These are phyloP conservation scores for Penicilliopsis zonata DNA, from an alignment of 495 filamentous ascomycete genomes.

Conservation along the genomic window DNA sequence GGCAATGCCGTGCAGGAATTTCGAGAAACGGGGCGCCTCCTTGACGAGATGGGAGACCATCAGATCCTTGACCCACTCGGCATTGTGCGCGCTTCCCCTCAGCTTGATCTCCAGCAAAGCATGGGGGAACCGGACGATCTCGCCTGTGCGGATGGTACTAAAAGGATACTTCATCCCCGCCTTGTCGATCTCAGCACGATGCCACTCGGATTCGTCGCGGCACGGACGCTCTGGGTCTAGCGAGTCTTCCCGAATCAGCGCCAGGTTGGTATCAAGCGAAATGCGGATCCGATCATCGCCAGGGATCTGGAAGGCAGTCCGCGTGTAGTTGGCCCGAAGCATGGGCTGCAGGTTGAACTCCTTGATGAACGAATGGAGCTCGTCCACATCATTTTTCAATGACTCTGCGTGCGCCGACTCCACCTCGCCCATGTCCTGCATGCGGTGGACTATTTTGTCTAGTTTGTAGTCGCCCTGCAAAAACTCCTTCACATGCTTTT, in stretches of 20 bases:
- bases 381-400: conserved; percentile 59
- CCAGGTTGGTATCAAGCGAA: conserved; percentile 84
- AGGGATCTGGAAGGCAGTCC: conserved; percentile 94
- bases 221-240: conserved; percentile 76
- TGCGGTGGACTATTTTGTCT: conserved; percentile 79
- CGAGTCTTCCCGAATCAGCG: conserved; percentile 84
- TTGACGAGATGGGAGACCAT: conserved; percentile 89
- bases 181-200: conserved; percentile 80
- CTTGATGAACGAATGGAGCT: conserved; percentile 70
- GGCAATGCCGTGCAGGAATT: conserved; percentile 90
- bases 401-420: conserved; percentile 41
- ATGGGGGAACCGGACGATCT: conserved; percentile 85
- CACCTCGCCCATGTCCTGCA: conserved; percentile 55
- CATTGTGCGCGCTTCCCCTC: conserved; percentile 60
- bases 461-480: conserved; percentile 79
- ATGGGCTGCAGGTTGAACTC: conserved; percentile 71
- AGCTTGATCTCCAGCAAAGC: conserved; percentile 90
- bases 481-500: conserved; percentile 86
- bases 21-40: conserved; percentile 80
- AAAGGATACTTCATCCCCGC: conserved; percentile 78
- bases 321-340: conserved; percentile 82
- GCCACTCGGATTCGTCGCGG: conserved; percentile 80
- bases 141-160: conserved; percentile 69
- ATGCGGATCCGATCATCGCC: conserved; percentile 83
- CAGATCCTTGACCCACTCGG: conserved; percentile 81